Base-by-base conservation (phyloP, 129 eudicot genomes). In the Chrysanthemum lavandulifolium region DNA sequence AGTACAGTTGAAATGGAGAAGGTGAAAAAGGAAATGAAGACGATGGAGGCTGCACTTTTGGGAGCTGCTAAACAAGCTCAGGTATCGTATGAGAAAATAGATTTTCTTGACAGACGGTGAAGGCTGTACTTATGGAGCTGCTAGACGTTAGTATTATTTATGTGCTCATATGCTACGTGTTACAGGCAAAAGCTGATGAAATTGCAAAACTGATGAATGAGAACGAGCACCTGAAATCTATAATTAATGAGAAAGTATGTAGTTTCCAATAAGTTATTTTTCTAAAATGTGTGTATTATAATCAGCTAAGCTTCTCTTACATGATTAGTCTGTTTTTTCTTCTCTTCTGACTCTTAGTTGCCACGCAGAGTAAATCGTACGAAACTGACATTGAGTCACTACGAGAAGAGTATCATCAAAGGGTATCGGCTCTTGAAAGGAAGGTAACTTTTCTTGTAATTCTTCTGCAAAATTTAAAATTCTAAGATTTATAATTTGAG, bases 121-220 rank as follows among this genome's bases (percentile, higher is more conserved):
- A 89, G 79, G 61, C 85, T 65, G 92, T 89, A 76, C 81, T 87
- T 70, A 85, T 85, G 23, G 97, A 68, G 96, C 97, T 81, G 98
- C 96, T 51, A 87, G 86, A 83, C 25, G 29, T 67, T 61, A 59
- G 69, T 59, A 50, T 10, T 33, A 2, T 36, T 5, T 7, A 15
- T 52, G 33, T 68, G 6, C 19, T 59, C n/a, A 62, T 52, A 70
- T 77, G 23, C 21, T 61, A 21, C 67, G 40, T 50, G 69, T 80
- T 62, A 78, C 85, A 94, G 98, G 85, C 91, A 80, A 94, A 94
- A 82, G 98, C 97, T 67, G 97, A 94, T 81, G 97, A 90, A 83
- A 90, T 94, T 75, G 86, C 90, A 56, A 90, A 75, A 74, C 64
- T 94, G 76, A 86, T 87, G 97, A 87, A 77, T 76, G 98, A 90